Base-by-base conservation (phyloP, 345 rosid species). In the Lumnitzera littorea region DNA sequence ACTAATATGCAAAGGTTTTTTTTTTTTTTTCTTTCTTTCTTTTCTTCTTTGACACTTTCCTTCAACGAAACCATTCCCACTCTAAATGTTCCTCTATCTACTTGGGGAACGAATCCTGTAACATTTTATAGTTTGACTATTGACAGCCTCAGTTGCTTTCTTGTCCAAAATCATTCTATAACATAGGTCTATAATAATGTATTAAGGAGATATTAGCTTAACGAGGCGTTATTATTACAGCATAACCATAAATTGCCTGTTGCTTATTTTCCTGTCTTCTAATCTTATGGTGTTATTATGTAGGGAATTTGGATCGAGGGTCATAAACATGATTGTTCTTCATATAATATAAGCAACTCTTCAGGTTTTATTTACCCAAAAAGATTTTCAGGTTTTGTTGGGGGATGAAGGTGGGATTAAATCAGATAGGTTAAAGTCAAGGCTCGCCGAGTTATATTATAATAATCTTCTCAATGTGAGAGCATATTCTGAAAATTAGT, bases 1-100 rank as follows among this genome's bases (percentile, higher is more conserved):
- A 88, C 84, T 58, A 86, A 84, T 56, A 86, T 94, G 97, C 89
- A 86, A 58, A 94, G 82, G 99, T 90, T 58, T 55, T 56, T 47
- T 49, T 41, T 1, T 50, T 47, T 23, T 27, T 20, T 27, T 24
- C 8, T 24, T n/a, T n/a, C n/a, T n/a, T n/a, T 27, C 51, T n/a
- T 46, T 53, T 56, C 15, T 53, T 43, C 9, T 50, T 24, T 27
- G n/a, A 47, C n/a, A 36, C 16, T 20, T 60, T 8, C 31, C 12
- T 41, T 54, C 24, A 11, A 15, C 47, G 27, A 53, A 51, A 14
- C n/a, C 53, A 50, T 27, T 13, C 24, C 15, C 56, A 12, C 27
- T 56, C 12, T 52, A 1, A 48, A 14, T 25, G 27, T 46, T 7
- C 54, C 52, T 13, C 24, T 46, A 54, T 50, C 29, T 24, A 54